phyloP scores from a whole-genome alignment of 139 green algal genomes.

The Tetratostichococcus sp. region DNA sequence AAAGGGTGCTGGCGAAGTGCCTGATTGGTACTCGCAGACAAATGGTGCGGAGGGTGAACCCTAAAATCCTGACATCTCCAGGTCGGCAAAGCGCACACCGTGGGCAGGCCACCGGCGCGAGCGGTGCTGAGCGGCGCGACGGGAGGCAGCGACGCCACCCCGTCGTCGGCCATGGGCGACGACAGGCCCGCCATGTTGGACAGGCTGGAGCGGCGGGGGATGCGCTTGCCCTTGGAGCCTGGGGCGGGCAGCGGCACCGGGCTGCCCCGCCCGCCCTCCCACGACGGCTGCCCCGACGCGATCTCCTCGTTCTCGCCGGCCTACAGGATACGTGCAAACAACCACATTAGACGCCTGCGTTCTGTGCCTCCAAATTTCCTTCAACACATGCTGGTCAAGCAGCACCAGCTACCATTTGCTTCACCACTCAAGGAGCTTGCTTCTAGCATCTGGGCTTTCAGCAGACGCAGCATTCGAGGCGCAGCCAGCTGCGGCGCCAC shows the following conservation, averaged over 20 bases:
- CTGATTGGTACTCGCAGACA: too few species aligned
- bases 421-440: too few species aligned
- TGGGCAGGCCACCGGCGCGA: background rate
- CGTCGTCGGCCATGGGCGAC: slow-evolving; percentile 23
- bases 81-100: too few species aligned
- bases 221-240: slow-evolving; percentile 16
- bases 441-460: too few species aligned
- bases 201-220: slow-evolving; percentile 37
- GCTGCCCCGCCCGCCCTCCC: slow-evolving; percentile 15
- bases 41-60: too few species aligned
- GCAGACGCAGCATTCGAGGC: background rate
- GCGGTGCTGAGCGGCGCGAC: background rate
- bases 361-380: too few species aligned
- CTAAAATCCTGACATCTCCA: too few species aligned
- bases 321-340: background rate
- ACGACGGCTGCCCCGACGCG: slow-evolving; percentile 12
- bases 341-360: too few species aligned
- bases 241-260: slow-evolving; percentile 8
- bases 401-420: too few species aligned
- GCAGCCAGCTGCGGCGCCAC: background rate
- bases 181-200: slow-evolving; percentile 48
- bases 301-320: slow-evolving; percentile 39
- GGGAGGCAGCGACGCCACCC: background rate
- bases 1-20: too few species aligned
- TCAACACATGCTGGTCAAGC: too few species aligned